Evolutionary conservation across 139 green algal genomes (phyloP).

Genomic region (Coccomyxa sp.): DNA sequence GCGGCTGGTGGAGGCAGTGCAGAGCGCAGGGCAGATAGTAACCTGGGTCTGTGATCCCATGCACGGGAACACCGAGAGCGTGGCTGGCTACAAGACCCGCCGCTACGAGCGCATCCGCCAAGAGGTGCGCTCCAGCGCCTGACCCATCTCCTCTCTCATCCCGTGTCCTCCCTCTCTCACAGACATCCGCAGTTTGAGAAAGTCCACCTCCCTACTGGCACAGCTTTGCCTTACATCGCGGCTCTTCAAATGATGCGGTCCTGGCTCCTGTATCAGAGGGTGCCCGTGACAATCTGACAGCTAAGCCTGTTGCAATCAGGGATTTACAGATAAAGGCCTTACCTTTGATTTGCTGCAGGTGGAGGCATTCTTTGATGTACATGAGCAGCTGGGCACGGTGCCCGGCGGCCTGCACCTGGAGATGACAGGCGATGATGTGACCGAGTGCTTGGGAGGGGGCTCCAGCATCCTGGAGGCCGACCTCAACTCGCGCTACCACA

Average conservation of each 20-base stretch:
- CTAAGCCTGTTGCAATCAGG: too few relatives aligned
- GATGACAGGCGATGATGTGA: conserved; percentile 84
- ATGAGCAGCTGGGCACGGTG: conserved; percentile 81
- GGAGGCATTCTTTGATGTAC: conserved; percentile 89
- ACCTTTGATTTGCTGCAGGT: too few relatives aligned
- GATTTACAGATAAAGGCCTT: too few relatives aligned
- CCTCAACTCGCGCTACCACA: conserved; percentile 93
- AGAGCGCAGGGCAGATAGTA: conserved; percentile 69
- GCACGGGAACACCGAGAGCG: conserved; percentile 98
- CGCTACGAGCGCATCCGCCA: conserved; percentile 78
- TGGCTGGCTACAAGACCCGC: conserved; percentile 93
- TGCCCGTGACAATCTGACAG: too few relatives aligned
- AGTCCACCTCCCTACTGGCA: too few relatives aligned
- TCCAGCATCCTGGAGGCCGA: conserved; percentile 59
- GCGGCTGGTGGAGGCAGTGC: conserved; percentile 66
- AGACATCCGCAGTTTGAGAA: too few relatives aligned
- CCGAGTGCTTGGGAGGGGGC: conserved; percentile 94
- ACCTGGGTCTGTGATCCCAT: conserved; percentile 98
- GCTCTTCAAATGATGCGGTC: too few relatives aligned
- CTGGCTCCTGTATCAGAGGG: too few relatives aligned
- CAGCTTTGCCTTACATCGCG: too few relatives aligned
- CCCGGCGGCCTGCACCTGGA: conserved; percentile 96
- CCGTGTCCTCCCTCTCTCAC: too few relatives aligned
- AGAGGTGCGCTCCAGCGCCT: conserved; percentile 44
- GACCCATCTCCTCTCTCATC: too few relatives aligned